Conservation (phyloP, 1,139 yeast genomes). For the Yamadazyma jaroonii region DNA sequence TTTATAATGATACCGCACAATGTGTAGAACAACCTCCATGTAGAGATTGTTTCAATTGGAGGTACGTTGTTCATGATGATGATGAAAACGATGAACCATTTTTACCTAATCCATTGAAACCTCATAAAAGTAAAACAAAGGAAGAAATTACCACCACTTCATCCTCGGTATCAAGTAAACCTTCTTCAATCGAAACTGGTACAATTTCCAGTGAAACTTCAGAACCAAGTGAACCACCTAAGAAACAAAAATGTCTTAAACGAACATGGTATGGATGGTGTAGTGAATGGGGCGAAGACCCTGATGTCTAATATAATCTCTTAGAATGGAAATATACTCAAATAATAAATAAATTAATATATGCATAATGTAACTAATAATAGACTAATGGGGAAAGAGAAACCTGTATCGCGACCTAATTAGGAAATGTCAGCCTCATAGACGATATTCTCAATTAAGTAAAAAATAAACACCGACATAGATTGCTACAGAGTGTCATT, state of each 20-base stretch:
- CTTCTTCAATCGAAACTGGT: constrained; percentile 2
- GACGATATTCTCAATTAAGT: background rate
- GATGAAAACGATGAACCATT: constrained; percentile 36
- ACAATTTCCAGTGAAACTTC: background rate
- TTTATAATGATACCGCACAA: constrained; percentile 72
- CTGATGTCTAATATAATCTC: background rate
- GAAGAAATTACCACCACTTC: constrained; percentile 6
- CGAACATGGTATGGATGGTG: constrained; percentile 52
- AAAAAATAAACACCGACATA: background rate
- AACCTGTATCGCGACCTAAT: background rate
- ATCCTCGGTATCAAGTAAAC: constrained; percentile 10
- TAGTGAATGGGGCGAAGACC: constrained; percentile 25
- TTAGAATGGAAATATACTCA: too few species aligned
- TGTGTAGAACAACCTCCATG: constrained; percentile 79
- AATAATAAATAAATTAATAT: too few species aligned
- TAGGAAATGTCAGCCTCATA: constrained; percentile 1
- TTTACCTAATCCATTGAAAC: constrained; percentile 38
- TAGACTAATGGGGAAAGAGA: too few species aligned
- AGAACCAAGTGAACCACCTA: constrained; percentile 6
- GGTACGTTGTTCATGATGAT: constrained; percentile 58
- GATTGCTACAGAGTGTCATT: background rate
- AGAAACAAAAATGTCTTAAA: constrained; percentile 31
- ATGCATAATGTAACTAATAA: too few species aligned
- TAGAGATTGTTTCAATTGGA: constrained; percentile 91
- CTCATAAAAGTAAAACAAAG: constrained; percentile 12